phyloP scores from a whole-genome alignment of 108 stramenopile genomes.

The Nitzschia sp. region DNA sequence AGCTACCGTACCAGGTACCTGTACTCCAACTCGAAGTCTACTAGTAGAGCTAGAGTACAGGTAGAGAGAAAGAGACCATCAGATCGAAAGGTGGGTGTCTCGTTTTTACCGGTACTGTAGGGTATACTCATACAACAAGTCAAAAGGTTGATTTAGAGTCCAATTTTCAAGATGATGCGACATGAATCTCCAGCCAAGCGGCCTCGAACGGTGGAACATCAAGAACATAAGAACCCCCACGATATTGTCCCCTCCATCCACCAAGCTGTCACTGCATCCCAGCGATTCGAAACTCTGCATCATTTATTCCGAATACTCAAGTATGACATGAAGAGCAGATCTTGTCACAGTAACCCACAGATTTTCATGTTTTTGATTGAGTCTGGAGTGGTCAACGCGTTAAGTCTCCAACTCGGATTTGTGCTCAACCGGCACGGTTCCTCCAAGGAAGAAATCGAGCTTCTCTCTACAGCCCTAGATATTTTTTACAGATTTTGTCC shows the following conservation, averaged over 20 bases:
- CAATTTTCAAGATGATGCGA: conserved; percentile 5
- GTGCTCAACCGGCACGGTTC: conserved; percentile 22
- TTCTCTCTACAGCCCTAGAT: conserved; percentile 25
- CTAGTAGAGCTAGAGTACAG: too few species aligned
- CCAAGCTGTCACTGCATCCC: conserved; percentile 32
- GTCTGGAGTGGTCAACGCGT: conserved; percentile 16
- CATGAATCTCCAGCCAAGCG: conserved; percentile 19
- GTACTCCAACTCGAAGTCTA: too few species aligned
- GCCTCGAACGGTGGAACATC: not conserved
- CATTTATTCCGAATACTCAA: conserved; percentile 12
- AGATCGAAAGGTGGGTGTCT: too few species aligned
- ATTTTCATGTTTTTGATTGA: conserved; percentile 11
- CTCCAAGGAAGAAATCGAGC: conserved; percentile 9
- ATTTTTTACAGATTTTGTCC: conserved; percentile 33
- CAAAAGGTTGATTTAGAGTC: too few species aligned
- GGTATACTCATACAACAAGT: too few species aligned
- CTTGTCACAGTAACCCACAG: not conserved
- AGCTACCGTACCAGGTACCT: too few species aligned
- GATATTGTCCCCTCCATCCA: conserved; percentile 13
- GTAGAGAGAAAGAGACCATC: too few species aligned
- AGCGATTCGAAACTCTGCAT: conserved; percentile 22
- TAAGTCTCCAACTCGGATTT: conserved; percentile 41
- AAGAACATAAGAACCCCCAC: not conserved
- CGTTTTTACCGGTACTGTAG: too few species aligned
- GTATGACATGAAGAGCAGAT: conserved; percentile 21